These are phyloP conservation scores for Tuber melanosporum DNA, from an alignment of 495 filamentous ascomycete genomes.

Conservation along the genomic window DNA sequence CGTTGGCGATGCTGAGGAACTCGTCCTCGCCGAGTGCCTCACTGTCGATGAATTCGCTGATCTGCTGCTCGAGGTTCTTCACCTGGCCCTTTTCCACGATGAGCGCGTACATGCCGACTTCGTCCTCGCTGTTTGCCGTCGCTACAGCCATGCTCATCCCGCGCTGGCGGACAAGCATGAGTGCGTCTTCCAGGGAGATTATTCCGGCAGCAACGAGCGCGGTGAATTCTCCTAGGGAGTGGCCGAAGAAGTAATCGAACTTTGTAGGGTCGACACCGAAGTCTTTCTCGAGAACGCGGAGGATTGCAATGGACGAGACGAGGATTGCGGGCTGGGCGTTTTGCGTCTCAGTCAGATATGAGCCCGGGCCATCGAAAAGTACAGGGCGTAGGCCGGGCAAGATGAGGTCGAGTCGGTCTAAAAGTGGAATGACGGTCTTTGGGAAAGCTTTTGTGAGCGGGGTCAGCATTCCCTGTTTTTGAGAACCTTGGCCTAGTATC, in stretches of 20 bases:
- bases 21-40: constrained; percentile 61
- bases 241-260: constrained; percentile 83
- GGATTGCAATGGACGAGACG: constrained; percentile 82
- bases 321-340: constrained; percentile 95
- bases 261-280: constrained; percentile 49
- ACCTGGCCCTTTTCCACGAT: constrained; percentile 76
- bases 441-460: constrained; percentile 83
- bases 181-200: constrained; percentile 66
- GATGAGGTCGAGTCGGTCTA: constrained; percentile 76
- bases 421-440: constrained; percentile 57
- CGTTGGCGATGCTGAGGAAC: constrained; percentile 86
- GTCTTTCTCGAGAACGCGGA: constrained; percentile 78
- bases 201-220: constrained; percentile 78
- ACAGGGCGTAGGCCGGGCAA: constrained; percentile 59
- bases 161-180: constrained; percentile 67
- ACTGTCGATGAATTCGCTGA: constrained; percentile 71
- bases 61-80: constrained; percentile 57
- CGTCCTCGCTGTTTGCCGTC: constrained; percentile 58
- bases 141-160: constrained; percentile 81
- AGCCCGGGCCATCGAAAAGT: constrained; percentile 72
- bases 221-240: constrained; percentile 93
- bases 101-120: constrained; percentile 90
- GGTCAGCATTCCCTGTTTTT: constrained; percentile 83
- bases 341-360: constrained; percentile 67
- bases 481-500: constrained; percentile 77